Conservation (phyloP, 352 stramenopile species). For the Pythium aristosporum region DNA sequence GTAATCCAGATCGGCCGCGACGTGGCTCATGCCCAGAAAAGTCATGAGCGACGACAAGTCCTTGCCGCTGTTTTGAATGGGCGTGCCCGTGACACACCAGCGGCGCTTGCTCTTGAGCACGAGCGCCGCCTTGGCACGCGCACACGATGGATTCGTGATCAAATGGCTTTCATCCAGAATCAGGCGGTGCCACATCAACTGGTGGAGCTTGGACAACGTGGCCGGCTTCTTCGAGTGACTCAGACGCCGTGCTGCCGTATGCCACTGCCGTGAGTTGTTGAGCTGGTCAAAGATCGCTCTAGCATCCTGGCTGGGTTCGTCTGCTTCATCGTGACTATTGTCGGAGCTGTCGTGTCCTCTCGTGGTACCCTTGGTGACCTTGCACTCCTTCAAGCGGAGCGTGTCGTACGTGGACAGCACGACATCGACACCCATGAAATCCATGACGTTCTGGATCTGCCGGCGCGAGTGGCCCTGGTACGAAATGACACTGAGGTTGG, state of each 20-base stretch:
- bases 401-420: slow-evolving; percentile 84
- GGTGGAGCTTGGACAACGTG: slow-evolving; percentile 65
- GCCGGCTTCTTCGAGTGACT: slow-evolving; percentile 27
- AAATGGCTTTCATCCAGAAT: slow-evolving; percentile 90
- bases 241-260: slow-evolving; percentile 16
- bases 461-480: slow-evolving; percentile 74
- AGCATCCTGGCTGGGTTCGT: slow-evolving; percentile 18
- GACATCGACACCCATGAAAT: slow-evolving; percentile 81
- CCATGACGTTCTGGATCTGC: slow-evolving; percentile 53
- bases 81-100: slow-evolving; percentile 90
- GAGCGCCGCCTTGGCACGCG: slow-evolving; percentile 54
- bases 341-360: slow-evolving; percentile 22
- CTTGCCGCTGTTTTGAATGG: slow-evolving; percentile 86
- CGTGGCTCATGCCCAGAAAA: slow-evolving; percentile 65
- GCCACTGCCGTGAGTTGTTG: slow-evolving; percentile 25
- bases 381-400: slow-evolving; percentile 69
- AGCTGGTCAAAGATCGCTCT: slow-evolving; percentile 17
- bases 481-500: slow-evolving; percentile 67
- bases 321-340: slow-evolving; percentile 7
- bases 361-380: slow-evolving; percentile 28
- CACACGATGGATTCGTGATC: slow-evolving; percentile 84
- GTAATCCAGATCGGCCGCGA: slow-evolving; percentile 64
- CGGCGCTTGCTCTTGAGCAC: slow-evolving; percentile 70
- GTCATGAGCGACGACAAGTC: slow-evolving; percentile 86
- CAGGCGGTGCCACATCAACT: slow-evolving; percentile 81